Conservation (phyloP, 441 rosid species). For the Gossypium davidsonii region DNA sequence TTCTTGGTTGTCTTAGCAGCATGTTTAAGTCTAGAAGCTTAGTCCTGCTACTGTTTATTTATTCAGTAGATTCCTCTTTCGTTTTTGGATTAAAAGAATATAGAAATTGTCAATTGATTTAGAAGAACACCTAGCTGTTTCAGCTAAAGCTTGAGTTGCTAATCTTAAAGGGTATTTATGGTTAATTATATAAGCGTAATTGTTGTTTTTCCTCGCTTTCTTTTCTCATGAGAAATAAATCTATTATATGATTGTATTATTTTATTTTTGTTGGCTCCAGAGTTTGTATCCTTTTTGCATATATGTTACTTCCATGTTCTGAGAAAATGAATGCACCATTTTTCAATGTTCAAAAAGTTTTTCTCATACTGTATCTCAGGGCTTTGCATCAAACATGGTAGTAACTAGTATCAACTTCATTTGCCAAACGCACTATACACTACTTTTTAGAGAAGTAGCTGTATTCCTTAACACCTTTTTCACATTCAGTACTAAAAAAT, state of each 20-base stretch:
- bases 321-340: background rate
- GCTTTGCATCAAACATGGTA: background rate
- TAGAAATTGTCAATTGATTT: background rate
- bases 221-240: background rate
- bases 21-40: background rate
- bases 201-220: background rate
- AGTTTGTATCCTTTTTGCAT: background rate
- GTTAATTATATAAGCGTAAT: background rate
- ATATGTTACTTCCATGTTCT: background rate
- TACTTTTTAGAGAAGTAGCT: background rate
- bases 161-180: background rate
- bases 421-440: background rate
- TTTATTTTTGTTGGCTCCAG: background rate
- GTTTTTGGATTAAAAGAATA: background rate
- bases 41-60: background rate
- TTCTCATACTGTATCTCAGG: background rate
- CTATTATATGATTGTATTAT: background rate
- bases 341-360: background rate
- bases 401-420: background rate
- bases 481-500: background rate
- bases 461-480: background rate
- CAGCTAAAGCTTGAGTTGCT: background rate
- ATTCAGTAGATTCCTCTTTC: background rate
- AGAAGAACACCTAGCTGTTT: background rate
- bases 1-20: background rate